These are phyloP conservation scores for Fusarium decemcellulare DNA, from an alignment of 2,329 filamentous ascomycete species.

Conservation along the genomic window DNA sequence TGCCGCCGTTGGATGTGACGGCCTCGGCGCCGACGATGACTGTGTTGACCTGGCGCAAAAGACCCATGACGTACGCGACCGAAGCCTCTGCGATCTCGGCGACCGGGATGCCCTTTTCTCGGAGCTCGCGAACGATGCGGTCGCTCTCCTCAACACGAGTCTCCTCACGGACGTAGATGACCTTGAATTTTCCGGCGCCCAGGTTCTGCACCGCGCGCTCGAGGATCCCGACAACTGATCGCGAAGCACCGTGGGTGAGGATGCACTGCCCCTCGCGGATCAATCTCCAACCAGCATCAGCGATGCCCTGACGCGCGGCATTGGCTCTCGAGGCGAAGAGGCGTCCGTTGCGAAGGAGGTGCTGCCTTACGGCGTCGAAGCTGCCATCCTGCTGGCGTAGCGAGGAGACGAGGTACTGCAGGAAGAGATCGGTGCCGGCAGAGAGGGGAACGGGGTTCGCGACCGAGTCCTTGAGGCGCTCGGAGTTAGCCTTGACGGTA, in stretches of 20 bases:
- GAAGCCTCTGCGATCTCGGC: conserved; percentile 71
- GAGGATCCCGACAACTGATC: conserved; percentile 86
- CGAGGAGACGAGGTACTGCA: conserved; percentile 89
- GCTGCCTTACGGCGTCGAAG: conserved; percentile 86
- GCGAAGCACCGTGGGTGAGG: conserved; percentile 90
- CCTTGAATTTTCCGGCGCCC: conserved; percentile 78
- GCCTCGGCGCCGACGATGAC: conserved; percentile 83
- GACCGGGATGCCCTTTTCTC: conserved; percentile 83
- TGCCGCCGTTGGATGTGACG: conserved; percentile 93
- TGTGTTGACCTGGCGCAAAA: conserved; percentile 71
- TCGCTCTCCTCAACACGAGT: conserved; percentile 73
- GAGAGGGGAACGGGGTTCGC: conserved; percentile 92
- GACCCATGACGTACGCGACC: conserved; percentile 82
- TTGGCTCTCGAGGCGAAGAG: conserved; percentile 91
- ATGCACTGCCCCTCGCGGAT: conserved; percentile 84
- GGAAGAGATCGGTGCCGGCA: conserved; percentile 95
- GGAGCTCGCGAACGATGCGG: conserved; percentile 78
- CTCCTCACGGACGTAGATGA: conserved; percentile 82
- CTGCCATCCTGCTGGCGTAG: conserved; percentile 68
- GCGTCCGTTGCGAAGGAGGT: conserved; percentile 87
- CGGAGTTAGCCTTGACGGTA: conserved; percentile 82
- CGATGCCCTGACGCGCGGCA: conserved; percentile 86
- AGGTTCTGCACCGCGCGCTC: conserved; percentile 74
- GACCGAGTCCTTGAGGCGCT: conserved; percentile 82
- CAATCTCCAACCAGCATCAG: conserved; percentile 82